A percentile compares a stretch with the other conserved stretches of the same genome.
Evolutionary conservation across 2,329 filamentous ascomycete genomes (phyloP).

Genomic region (Clonostachys sp.): DNA sequence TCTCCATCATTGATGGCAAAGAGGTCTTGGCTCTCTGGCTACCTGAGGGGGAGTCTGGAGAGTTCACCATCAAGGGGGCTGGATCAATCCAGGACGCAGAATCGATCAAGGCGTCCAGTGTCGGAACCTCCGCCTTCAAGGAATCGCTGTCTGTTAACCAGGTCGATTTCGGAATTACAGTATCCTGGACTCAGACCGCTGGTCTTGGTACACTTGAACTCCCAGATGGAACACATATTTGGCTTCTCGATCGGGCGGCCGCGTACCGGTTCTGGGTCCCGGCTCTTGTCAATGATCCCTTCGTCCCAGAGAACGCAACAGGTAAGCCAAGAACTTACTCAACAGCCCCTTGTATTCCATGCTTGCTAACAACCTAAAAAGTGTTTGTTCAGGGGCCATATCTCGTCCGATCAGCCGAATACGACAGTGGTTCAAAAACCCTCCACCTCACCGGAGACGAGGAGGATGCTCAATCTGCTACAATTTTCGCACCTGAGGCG

Average conservation of each 20-base stretch:
- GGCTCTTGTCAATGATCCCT: constrained; percentile 38
- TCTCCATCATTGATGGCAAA: constrained; percentile 38
- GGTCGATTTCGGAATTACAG: constrained; percentile 30
- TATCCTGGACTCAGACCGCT: constrained; percentile 41
- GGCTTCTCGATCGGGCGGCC: constrained; percentile 46
- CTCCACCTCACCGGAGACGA: constrained; percentile 40
- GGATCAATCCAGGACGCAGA: constrained; percentile 27
- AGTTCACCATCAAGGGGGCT: constrained; percentile 41
- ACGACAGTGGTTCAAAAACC: constrained; percentile 22
- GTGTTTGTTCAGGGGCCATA: constrained; percentile 48
- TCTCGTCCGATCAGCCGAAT: constrained; percentile 38
- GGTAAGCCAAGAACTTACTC: constrained; percentile 16
- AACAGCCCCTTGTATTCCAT: neutral
- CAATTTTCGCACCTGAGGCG: constrained; percentile 40
- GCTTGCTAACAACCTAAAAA: constrained; percentile 8
- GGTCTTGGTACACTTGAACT: constrained; percentile 42
- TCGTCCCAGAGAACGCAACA: constrained; percentile 36
- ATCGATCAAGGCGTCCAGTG: constrained; percentile 14
- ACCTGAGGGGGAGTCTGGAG: constrained; percentile 46
- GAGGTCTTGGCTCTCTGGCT: constrained; percentile 48
- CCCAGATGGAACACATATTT: constrained; percentile 38
- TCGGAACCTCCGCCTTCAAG: constrained; percentile 8
- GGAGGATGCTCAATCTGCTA: constrained; percentile 30
- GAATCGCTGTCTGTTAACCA: constrained; percentile 32
- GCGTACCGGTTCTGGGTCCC: constrained; percentile 56